Base-by-base conservation (phyloP, 2,329 filamentous ascomycete species). In the Aureobasidium melanogenum region DNA sequence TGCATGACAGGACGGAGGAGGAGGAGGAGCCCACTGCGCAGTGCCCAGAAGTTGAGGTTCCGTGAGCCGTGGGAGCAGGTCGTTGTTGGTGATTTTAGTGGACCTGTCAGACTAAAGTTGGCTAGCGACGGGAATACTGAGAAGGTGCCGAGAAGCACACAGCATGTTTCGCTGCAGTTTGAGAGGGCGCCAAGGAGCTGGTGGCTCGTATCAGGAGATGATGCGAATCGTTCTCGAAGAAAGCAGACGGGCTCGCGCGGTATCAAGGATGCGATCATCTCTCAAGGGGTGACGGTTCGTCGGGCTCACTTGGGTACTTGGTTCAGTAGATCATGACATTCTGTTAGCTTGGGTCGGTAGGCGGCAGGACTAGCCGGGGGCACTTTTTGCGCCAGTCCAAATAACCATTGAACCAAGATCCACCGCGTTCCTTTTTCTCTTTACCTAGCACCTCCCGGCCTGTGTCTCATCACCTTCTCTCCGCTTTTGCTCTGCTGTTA, bases 71-170 rank as follows among this genome's bases (percentile, higher is more conserved):
- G 36, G 50, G 24, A 41, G n/a, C 19, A n/a, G 17, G 44, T 47
- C 12, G 50, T 22, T 30, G 22, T 12, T 34, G 38, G n/a, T 32
- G n/a, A 17, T 43, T 56, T 56, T 44, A 56, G 52, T 56, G 52
- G 52, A 44, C 26, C 52, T 56, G 52, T 56, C 52, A 56, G 38
- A 43, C 52, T 34, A 56, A 56, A 56, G 38, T 56, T 56, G 44
- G 52, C 52, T 44, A 41, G 36, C 26, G 5, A 44, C 52, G 52
- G 52, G 28, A 44, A 44, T 44, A 56, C 26, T 15, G 15, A 12
- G 32, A 28, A 7, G 14, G 30, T 56, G 38, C 38, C 52, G 36
- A 41, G 50, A 44, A 39, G 4, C 38, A 44, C 14, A 6, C 7
- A 10, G 24, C 17, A 56, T 22, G 52, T 56, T 34, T 32, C n/a